Conservation (phyloP, 257 asterid genomes). For the Striga asiatica region DNA sequence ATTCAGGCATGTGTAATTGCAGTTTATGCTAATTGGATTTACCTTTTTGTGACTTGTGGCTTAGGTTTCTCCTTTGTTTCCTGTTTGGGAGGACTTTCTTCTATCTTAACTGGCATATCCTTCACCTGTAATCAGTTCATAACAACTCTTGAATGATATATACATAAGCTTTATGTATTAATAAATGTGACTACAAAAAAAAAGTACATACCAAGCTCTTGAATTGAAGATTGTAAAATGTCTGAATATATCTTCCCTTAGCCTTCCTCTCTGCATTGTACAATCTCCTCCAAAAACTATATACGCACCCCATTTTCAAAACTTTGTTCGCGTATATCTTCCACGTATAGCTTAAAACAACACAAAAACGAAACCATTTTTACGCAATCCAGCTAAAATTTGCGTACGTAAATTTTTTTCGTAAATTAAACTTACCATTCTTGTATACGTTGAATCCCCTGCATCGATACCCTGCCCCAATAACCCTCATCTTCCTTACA, state of each 20-base stretch:
- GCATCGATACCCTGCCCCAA: slow-evolving; percentile 60
- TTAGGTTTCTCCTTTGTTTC: slow-evolving; percentile 29
- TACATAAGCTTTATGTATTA: not conserved
- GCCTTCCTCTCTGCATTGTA: slow-evolving; percentile 55
- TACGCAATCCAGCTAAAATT: too few relatives aligned
- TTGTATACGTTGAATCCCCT: slow-evolving; percentile 65
- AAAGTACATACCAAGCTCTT: slow-evolving; percentile 49
- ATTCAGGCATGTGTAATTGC: not conserved
- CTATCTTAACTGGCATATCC: slow-evolving; percentile 30
- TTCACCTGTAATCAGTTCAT: slow-evolving; percentile 38
- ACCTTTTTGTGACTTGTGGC: slow-evolving; percentile 35
- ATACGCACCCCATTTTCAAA: slow-evolving; percentile 68
- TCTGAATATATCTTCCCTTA: slow-evolving; percentile 57
- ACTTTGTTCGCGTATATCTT: slow-evolving; percentile 81
- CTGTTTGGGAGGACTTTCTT: slow-evolving; percentile 34
- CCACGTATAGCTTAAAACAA: slow-evolving; percentile 75
- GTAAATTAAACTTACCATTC: slow-evolving; percentile 46
- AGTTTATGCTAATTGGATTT: not conserved
- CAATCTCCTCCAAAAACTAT: slow-evolving; percentile 70
- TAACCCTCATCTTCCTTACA: slow-evolving; percentile 52
- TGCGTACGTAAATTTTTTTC: too few relatives aligned
- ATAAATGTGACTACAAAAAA: not conserved
- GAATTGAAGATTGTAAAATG: slow-evolving; percentile 66
- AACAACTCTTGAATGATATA: not conserved
- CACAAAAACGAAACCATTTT: not conserved